Evolutionary conservation across 2,329 filamentous ascomycete species (phyloP).

Genomic region (Scytalidium lignicola): DNA sequence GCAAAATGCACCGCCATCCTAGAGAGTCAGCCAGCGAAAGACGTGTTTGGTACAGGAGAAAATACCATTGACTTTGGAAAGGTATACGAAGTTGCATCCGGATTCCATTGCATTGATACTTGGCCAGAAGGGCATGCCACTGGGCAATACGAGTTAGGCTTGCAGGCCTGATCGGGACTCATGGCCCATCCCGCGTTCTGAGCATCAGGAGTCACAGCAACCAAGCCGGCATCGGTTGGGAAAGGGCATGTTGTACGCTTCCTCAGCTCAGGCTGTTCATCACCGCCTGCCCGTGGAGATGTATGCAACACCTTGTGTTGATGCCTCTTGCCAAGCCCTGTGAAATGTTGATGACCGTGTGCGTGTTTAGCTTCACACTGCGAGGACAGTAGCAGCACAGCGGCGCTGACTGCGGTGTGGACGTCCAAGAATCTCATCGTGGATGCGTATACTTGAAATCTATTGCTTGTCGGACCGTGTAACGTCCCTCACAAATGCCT

Average conservation of each 20-base stretch:
- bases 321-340: conserved; percentile 21
- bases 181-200: conserved; percentile 75
- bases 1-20: conserved; percentile 73
- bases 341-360: conserved; percentile 19
- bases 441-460: conserved; percentile 5
- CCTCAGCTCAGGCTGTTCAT: conserved; percentile 12
- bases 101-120: conserved; percentile 76
- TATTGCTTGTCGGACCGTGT: neutral
- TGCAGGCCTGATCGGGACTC: conserved; percentile 68
- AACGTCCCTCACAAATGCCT: too few species aligned
- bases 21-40: conserved; percentile 1
- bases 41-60: conserved; percentile 8
- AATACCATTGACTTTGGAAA: conserved; percentile 70
- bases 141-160: conserved; percentile 65
- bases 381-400: conserved; percentile 39
- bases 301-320: conserved; percentile 16
- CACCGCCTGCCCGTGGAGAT: conserved; percentile 17
- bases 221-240: conserved; percentile 60
- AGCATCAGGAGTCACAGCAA: conserved; percentile 58
- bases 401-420: conserved; percentile 45
- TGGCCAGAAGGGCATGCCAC: conserved; percentile 72
- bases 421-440: conserved; percentile 50
- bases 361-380: conserved; percentile 22
- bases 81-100: conserved; percentile 57
- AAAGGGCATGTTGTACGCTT: conserved; percentile 51